These are phyloP conservation scores for Cytospora leucostoma DNA, from an alignment of 2,329 filamentous ascomycete genomes.

Conservation along the genomic window DNA sequence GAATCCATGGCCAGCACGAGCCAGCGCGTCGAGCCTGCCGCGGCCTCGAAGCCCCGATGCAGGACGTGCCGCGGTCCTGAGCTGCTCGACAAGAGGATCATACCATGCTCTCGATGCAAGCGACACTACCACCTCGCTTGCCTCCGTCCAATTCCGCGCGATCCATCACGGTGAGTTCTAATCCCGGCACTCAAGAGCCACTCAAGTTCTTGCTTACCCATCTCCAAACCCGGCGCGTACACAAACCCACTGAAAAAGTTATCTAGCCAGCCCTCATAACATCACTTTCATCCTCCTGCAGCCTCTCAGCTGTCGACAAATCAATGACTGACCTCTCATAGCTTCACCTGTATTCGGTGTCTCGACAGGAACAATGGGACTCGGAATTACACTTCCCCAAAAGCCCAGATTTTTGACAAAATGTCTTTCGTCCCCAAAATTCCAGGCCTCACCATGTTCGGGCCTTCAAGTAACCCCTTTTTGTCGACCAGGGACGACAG, in stretches of 20 bases:
- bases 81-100: constrained; percentile 30
- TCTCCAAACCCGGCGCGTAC: neutral
- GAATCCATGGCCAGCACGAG: constrained; percentile 16
- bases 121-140: constrained; percentile 33
- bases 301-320: neutral
- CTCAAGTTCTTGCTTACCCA: neutral
- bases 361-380: constrained; percentile 19
- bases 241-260: neutral
- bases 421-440: neutral
- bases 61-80: constrained; percentile 21
- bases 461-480: constrained; percentile 22
- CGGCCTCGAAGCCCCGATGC: constrained; percentile 12
- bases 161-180: constrained; percentile 24
- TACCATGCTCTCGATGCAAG: constrained; percentile 30
- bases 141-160: constrained; percentile 29
- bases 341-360: constrained; percentile 25
- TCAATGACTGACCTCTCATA: constrained; percentile 9
- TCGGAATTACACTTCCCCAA: constrained; percentile 11
- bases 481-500: constrained; percentile 14
- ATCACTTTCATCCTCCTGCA: constrained; percentile 1
- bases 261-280: neutral
- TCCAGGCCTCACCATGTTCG: constrained; percentile 8
- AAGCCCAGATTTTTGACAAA: constrained; percentile 2
- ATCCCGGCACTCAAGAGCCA: neutral
- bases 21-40: constrained; percentile 3